A percentile compares a stretch with the other conserved stretches of the same genome.
Evolutionary conservation across 208 protist genomes (phyloP).

Genomic region (Leishmania lainsoni): DNA sequence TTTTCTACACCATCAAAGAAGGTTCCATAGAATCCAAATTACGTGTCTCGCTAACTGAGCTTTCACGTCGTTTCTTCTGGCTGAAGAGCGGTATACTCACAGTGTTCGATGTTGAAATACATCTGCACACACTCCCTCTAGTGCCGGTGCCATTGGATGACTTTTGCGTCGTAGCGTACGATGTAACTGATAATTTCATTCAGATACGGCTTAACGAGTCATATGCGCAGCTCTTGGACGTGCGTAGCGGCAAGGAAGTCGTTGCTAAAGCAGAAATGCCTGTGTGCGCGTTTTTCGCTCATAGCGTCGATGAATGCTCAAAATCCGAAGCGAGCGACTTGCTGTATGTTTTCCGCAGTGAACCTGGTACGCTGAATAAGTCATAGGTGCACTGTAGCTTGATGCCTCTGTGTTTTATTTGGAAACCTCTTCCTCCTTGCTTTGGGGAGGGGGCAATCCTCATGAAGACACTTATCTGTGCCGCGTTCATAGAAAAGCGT

Average conservation of each 20-base stretch:
- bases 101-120: slow-evolving; percentile 25
- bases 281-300: slow-evolving; percentile 12
- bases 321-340: slow-evolving; percentile 5
- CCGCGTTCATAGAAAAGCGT: neutral
- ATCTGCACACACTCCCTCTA: slow-evolving; percentile 31
- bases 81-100: neutral
- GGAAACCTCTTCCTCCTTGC: neutral
- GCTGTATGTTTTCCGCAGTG: neutral
- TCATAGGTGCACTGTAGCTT: neutral
- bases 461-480: neutral
- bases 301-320: neutral
- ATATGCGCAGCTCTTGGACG: slow-evolving; percentile 22
- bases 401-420: neutral
- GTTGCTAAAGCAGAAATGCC: slow-evolving; percentile 13
- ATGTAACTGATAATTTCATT: slow-evolving; percentile 16
- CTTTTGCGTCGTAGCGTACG: slow-evolving; percentile 23
- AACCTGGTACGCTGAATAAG: neutral
- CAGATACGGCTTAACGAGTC: slow-evolving; percentile 18
- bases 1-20: slow-evolving; percentile 11
- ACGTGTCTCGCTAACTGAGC: slow-evolving; percentile 16
- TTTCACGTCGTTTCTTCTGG: slow-evolving; percentile 37
- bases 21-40: slow-evolving; percentile 14
- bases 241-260: slow-evolving; percentile 18
- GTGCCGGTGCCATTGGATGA: slow-evolving; percentile 21
- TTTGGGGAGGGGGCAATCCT: neutral